Evolutionary conservation across 257 asterid genomes (phyloP).

Genomic region (Nicotiana benthamiana): DNA sequence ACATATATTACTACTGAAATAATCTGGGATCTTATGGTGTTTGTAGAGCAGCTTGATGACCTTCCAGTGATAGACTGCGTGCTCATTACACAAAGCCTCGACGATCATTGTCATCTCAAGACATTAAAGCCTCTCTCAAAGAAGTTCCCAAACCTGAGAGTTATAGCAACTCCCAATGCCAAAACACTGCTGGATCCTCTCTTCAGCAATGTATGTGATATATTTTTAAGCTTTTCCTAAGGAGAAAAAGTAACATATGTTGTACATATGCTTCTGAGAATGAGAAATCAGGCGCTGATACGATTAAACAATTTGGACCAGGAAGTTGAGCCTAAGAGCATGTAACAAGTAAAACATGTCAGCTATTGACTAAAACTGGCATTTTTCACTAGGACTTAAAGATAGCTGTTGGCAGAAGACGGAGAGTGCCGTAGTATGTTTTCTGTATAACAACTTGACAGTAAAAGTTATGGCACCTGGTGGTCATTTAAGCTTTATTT

Average conservation of each 20-base stretch:
- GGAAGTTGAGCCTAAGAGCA: no score
- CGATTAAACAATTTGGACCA: background rate
- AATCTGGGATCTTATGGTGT: constrained; percentile 16
- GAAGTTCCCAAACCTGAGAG: constrained; percentile 59
- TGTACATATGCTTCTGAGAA: background rate
- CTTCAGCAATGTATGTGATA: constrained; percentile 59
- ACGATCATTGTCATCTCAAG: constrained; percentile 89
- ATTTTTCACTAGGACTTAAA: background rate
- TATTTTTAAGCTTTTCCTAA: background rate
- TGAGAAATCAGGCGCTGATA: background rate
- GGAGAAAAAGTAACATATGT: background rate
- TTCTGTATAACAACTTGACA: background rate
- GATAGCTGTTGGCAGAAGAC: background rate
- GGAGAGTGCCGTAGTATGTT: background rate
- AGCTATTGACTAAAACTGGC: background rate
- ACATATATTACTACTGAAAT: background rate
- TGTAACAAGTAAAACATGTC: background rate
- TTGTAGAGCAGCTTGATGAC: constrained; percentile 69
- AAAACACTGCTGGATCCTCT: constrained; percentile 70
- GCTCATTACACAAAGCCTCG: constrained; percentile 94
- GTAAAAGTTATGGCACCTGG: background rate
- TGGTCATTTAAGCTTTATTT: background rate
- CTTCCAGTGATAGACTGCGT: constrained; percentile 72
- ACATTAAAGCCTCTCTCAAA: constrained; percentile 77
- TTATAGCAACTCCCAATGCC: constrained; percentile 81